A percentile compares a stretch with the other conserved stretches of the same genome.
Evolutionary conservation across 1,139 yeast species (phyloP).

Genomic region (Debaryomyces nepalensis): DNA sequence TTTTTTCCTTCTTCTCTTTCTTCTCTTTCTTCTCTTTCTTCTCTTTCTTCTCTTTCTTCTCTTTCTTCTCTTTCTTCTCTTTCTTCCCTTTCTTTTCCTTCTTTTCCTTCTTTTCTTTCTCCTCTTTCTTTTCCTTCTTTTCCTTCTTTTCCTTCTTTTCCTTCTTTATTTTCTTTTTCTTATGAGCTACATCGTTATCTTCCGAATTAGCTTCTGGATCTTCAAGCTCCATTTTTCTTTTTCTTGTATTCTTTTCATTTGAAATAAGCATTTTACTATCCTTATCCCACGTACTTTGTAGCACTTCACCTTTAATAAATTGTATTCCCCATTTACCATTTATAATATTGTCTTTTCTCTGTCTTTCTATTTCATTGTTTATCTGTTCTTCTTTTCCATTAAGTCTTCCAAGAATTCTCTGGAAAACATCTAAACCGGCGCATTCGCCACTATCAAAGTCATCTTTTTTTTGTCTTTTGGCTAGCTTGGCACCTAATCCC

Average conservation of each 20-base stretch:
- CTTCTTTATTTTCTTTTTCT: slow-evolving; percentile 15
- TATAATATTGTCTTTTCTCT: slow-evolving; percentile 66
- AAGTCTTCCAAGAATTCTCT: slow-evolving; percentile 82
- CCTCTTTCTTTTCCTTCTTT: slow-evolving; percentile 26
- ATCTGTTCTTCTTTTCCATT: slow-evolving; percentile 74
- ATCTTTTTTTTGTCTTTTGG: slow-evolving; percentile 55
- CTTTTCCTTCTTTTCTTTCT: slow-evolving; percentile 29
- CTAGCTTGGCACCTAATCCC: slow-evolving; percentile 85
- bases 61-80: slow-evolving; percentile 33
- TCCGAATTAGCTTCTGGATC: neutral
- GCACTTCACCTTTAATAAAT: slow-evolving; percentile 82
- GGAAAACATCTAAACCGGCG: slow-evolving; percentile 92
- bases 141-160: slow-evolving; percentile 18
- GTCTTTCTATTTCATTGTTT: slow-evolving; percentile 62
- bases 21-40: slow-evolving; percentile 24
- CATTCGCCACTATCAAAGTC: slow-evolving; percentile 79
- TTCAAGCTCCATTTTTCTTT: slow-evolving; percentile 7
- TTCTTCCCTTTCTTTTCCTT: slow-evolving; percentile 32
- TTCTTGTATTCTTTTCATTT: neutral
- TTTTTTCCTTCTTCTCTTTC: slow-evolving; percentile 18
- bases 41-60: slow-evolving; percentile 36
- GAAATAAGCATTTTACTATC: slow-evolving; percentile 46
- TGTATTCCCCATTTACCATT: slow-evolving; percentile 86
- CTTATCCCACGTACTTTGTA: slow-evolving; percentile 85
- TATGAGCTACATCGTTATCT: slow-evolving; percentile 2